Evolutionary conservation across 352 stramenopile species (phyloP), one percentile per base, ranked within the genome.

Genomic region (Albugo laibachii): DNA sequence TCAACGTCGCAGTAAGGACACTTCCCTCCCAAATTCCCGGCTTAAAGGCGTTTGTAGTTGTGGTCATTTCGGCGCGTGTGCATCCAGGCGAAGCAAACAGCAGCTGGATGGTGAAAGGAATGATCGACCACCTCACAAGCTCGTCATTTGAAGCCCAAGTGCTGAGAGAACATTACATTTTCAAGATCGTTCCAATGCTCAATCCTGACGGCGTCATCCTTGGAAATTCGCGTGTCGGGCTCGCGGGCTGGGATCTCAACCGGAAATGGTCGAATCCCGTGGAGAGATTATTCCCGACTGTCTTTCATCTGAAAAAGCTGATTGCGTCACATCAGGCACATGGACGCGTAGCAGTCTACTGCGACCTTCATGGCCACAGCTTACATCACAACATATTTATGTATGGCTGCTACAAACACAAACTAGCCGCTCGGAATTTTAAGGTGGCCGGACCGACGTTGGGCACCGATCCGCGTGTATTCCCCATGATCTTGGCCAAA

Each of bases 71-170:
- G 2, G 78, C 74, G 1, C 59, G 84, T n/a, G 82, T 95, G 1
- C 84, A 95, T 47, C 83, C 84, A 0, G 82, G 82, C 5, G 84
- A 95, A 50, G 64, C 77, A 4, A 92, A 92, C 54, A 79, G 73
- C 34, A 91, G 70, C 42, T 96, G 78, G 68, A 89, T 96, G 62
- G 93, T 95, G 77, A 72, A 95, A 45, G 85, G 85, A n/a, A 79
- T 95, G 59, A 51, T 96, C n/a, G 65, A 89, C 40, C 94, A 89
- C 54, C 61, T 96, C 21, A 88, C 77, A 3, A 65, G 76, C 1
- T n/a, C 62, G 1, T 71, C 63, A 10, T 66, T 53, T 5, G 78
- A 65, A 1, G 83, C 85, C 0, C 53, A 54, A 2, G 50, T 87
- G 11, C 58, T 95, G 10, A 73, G 83, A 2, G 61, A 65, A 24